Evolutionary conservation across 148 eudicot genomes (phyloP).

Genomic region (Cornus kousa): DNA sequence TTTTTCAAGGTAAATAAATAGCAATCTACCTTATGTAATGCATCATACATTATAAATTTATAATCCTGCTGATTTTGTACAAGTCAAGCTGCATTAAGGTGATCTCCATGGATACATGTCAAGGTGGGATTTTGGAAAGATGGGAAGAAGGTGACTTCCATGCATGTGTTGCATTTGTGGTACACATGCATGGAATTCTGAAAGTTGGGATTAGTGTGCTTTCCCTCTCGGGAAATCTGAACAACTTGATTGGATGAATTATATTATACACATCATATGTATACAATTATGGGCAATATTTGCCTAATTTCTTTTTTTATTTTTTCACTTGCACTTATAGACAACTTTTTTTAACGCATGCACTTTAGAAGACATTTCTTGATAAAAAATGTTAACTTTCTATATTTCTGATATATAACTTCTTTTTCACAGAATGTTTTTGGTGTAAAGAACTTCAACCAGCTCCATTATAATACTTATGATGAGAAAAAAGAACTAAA

Average conservation of each 20-base stretch:
- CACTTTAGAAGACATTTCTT: background rate
- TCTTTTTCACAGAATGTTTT: constrained; percentile 40
- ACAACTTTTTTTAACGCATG: too few species aligned
- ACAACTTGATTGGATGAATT: background rate
- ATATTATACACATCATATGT: background rate
- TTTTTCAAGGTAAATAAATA: constrained; percentile 58
- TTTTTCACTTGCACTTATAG: background rate
- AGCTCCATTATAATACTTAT: constrained; percentile 30
- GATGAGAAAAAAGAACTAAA: constrained; percentile 29
- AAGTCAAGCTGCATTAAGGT: background rate
- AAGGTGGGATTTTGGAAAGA: too few species aligned
- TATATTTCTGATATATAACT: background rate
- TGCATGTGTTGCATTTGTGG: too few species aligned
- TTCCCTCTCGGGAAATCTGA: too few species aligned
- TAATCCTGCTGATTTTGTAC: background rate
- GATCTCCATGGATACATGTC: too few species aligned
- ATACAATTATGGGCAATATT: background rate
- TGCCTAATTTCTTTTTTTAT: background rate
- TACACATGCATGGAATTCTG: too few species aligned
- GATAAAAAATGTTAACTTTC: background rate
- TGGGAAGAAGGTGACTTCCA: too few species aligned
- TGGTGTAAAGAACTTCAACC: constrained; percentile 40
- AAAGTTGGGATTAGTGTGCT: too few species aligned
- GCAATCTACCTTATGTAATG: background rate
- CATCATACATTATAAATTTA: background rate